phyloP scores from a whole-genome alignment of 768 basidiomycete species.

The Lentinula lateritia region DNA sequence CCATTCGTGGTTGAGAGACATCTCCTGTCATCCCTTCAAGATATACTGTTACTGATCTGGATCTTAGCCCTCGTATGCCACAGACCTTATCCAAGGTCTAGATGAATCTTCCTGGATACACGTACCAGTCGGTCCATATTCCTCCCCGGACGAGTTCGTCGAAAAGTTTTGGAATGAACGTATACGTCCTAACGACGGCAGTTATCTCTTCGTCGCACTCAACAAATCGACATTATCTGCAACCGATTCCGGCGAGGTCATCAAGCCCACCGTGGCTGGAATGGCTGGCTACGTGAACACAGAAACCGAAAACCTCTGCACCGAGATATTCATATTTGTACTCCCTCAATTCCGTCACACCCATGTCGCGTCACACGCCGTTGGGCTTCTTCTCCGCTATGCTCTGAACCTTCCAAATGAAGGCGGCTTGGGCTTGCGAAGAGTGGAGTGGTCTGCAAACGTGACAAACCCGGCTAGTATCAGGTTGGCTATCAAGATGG shows the following conservation, averaged over 20 bases:
- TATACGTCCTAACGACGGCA: not conserved
- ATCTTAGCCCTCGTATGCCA: not conserved
- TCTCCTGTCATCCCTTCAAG: not conserved
- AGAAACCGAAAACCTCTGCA: constrained; percentile 21
- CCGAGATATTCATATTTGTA: constrained; percentile 47
- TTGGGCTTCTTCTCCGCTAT: constrained; percentile 35
- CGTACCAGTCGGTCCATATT: not conserved
- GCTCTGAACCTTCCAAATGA: constrained; percentile 26
- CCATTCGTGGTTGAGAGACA: constrained; percentile 40
- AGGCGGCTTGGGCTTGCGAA: constrained; percentile 44
- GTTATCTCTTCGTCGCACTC: not conserved
- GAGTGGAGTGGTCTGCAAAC: constrained; percentile 50
- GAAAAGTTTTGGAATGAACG: not conserved
- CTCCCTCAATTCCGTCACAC: constrained; percentile 43
- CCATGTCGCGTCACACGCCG: too few species aligned
- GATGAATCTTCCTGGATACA: not conserved
- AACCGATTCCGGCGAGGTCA: not conserved
- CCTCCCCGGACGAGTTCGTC: not conserved
- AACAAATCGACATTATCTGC: not conserved
- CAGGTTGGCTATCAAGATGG: constrained; percentile 43
- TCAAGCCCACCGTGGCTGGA: not conserved
- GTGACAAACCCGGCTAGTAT: constrained; percentile 39
- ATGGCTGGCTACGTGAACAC: constrained; percentile 20
- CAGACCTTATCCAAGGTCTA: not conserved
- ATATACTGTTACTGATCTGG: not conserved